phyloP scores from a whole-genome alignment of 306 rosid species.

The Myrica gale region DNA sequence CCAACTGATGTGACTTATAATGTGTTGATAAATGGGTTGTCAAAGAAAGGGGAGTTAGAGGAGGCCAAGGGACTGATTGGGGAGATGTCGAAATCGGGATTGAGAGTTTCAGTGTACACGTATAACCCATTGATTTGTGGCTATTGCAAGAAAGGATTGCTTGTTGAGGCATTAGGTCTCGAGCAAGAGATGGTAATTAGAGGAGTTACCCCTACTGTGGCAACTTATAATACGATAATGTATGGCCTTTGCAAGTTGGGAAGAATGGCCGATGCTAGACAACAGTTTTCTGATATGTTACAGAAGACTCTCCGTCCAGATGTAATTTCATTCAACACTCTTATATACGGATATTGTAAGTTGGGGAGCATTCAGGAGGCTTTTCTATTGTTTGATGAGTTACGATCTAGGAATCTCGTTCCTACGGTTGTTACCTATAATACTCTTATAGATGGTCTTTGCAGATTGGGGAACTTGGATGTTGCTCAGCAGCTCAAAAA shows the following conservation, averaged over 20 bases:
- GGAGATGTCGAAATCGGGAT: slow-evolving; percentile 53
- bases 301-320: slow-evolving; percentile 53
- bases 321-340: slow-evolving; percentile 58
- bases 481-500: slow-evolving; percentile 51
- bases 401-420: slow-evolving; percentile 34
- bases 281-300: slow-evolving; percentile 41
- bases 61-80: slow-evolving; percentile 50
- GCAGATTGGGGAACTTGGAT: slow-evolving; percentile 68
- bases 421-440: slow-evolving; percentile 68
- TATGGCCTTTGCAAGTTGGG: slow-evolving; percentile 62
- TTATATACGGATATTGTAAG: slow-evolving; percentile 62
- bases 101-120: slow-evolving; percentile 54
- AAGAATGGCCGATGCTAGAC: slow-evolving; percentile 55
- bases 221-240: slow-evolving; percentile 62
- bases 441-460: slow-evolving; percentile 68
- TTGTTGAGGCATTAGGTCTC: slow-evolving; percentile 48
- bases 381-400: slow-evolving; percentile 56
- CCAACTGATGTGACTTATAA: slow-evolving; percentile 59
- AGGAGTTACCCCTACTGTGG: slow-evolving; percentile 50
- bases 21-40: slow-evolving; percentile 65
- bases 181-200: slow-evolving; percentile 52
- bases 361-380: slow-evolving; percentile 53
- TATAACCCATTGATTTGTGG: slow-evolving; percentile 62
- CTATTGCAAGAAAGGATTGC: slow-evolving; percentile 49
- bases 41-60: slow-evolving; percentile 51